Percentiles rank a stretch among this genome's conserved stretches.
Evolutionary conservation across 805 yeast species (phyloP).

Genomic region (Candida nemodendra): DNA sequence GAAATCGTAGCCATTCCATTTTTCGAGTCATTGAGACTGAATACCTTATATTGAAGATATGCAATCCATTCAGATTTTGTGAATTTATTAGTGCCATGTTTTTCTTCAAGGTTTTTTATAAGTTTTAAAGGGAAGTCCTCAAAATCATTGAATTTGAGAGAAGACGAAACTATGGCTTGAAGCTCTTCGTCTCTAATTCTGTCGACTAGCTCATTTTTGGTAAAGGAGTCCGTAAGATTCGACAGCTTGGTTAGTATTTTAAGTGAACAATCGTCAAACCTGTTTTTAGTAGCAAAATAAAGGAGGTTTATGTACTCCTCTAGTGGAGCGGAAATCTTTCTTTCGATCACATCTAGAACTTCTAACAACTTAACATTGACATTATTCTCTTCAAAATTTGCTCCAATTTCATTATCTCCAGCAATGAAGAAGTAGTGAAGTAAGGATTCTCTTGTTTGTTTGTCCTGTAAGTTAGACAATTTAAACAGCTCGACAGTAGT

Average conservation of each 20-base stretch:
- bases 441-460: slow-evolving; percentile 14
- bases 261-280: slow-evolving; percentile 24
- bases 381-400: slow-evolving; percentile 27
- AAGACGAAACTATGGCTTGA: slow-evolving; percentile 25
- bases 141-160: slow-evolving; percentile 21
- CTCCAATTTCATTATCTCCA: slow-evolving; percentile 29
- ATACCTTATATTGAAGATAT: slow-evolving; percentile 23
- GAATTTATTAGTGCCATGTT: slow-evolving; percentile 11
- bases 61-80: slow-evolving; percentile 28
- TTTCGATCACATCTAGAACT: slow-evolving; percentile 20
- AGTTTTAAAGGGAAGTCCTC: slow-evolving; percentile 18
- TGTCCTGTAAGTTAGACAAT: slow-evolving; percentile 13
- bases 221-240: slow-evolving; percentile 8
- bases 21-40: slow-evolving; percentile 6
- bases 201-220: slow-evolving; percentile 5
- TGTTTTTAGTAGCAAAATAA: slow-evolving; percentile 30
- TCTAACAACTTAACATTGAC: slow-evolving; percentile 20
- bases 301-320: slow-evolving; percentile 29
- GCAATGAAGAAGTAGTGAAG: slow-evolving; percentile 27
- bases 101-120: slow-evolving; percentile 10
- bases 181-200: slow-evolving; percentile 27
- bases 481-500: slow-evolving; percentile 24
- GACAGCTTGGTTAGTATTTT: slow-evolving; percentile 21
- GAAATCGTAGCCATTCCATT: slow-evolving; percentile 33
- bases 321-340: slow-evolving; percentile 19